These are phyloP conservation scores for Paramecium primaurelia DNA, from an alignment of 73 alveolate species.

Conservation along the genomic window DNA sequence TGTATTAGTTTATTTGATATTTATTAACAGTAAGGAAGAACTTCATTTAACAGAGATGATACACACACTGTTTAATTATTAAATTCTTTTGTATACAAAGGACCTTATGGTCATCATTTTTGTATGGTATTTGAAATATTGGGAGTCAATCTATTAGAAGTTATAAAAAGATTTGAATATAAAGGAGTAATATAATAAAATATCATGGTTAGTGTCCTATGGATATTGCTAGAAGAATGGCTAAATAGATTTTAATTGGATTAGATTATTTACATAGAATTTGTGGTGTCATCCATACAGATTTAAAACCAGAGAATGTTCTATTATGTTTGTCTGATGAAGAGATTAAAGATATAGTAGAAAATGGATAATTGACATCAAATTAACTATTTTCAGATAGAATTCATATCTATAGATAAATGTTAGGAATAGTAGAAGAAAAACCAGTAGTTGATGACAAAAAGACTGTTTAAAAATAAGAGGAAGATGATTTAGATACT, in stretches of 20 bases:
- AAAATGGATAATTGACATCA: constrained; percentile 56
- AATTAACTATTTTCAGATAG: constrained; percentile 55
- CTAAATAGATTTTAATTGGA: constrained; percentile 95
- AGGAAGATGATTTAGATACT: not conserved
- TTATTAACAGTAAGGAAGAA: constrained; percentile 20
- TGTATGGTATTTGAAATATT: constrained; percentile 98
- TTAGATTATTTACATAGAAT: constrained; percentile 95
- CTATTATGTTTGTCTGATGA: constrained; percentile 82
- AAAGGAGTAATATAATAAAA: constrained; percentile 62
- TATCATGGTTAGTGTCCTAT: constrained; percentile 42
- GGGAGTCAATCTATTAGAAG: constrained; percentile 96
- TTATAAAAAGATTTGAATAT: constrained; percentile 83
- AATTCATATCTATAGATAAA: constrained; percentile 27
- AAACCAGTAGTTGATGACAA: not conserved
- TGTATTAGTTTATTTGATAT: not conserved
- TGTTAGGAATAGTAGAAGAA: constrained; percentile 47
- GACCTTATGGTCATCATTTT: constrained; percentile 74
- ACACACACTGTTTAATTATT: constrained; percentile 64
- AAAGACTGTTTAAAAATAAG: not conserved
- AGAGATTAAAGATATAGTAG: constrained; percentile 76
- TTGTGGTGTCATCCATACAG: constrained; percentile 96
- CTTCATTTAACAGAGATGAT: constrained; percentile 51
- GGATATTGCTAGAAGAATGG: constrained; percentile 72
- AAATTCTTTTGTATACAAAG: constrained; percentile 63
- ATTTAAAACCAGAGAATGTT: constrained; percentile 96